Evolutionary conservation across 345 rosid genomes (phyloP).

Genomic region (Noccaea bulbosa): DNA sequence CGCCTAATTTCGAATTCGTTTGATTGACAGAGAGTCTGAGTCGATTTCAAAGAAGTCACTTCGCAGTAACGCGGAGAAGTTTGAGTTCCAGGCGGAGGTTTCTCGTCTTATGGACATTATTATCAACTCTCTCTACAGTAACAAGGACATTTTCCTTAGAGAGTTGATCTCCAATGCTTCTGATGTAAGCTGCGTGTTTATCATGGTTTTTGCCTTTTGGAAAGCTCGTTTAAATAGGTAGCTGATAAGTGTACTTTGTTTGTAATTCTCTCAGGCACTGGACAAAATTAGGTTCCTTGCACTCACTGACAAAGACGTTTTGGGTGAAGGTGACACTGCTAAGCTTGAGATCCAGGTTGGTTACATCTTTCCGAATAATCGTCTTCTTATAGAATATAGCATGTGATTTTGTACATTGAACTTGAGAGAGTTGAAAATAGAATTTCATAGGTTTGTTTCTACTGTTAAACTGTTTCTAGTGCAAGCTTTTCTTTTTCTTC

Average conservation of each 20-base stretch:
- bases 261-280: constrained; percentile 60
- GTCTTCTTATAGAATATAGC: background rate
- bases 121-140: constrained; percentile 96
- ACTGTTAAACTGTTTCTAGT: background rate
- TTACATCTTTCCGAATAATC: background rate
- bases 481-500: background rate
- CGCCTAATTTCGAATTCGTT: constrained; percentile 17
- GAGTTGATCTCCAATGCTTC: constrained; percentile 98
- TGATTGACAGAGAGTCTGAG: constrained; percentile 73
- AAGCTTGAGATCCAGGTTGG: constrained; percentile 97
- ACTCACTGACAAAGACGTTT: constrained; percentile 83
- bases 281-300: constrained; percentile 97
- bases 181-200: constrained; percentile 61
- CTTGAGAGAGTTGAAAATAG: constrained; percentile 6
- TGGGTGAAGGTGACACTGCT: constrained; percentile 89
- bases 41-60: constrained; percentile 89
- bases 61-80: constrained; percentile 86
- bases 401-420: background rate
- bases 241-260: constrained; percentile 20
- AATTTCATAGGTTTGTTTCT: constrained; percentile 3
- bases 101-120: constrained; percentile 98
- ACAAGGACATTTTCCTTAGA: constrained; percentile 96
- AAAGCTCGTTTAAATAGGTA: background rate
- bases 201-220: background rate
- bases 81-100: constrained; percentile 98